Evolutionary conservation across 768 basidiomycete species (phyloP).

Genomic region (Podaxis sp.): DNA sequence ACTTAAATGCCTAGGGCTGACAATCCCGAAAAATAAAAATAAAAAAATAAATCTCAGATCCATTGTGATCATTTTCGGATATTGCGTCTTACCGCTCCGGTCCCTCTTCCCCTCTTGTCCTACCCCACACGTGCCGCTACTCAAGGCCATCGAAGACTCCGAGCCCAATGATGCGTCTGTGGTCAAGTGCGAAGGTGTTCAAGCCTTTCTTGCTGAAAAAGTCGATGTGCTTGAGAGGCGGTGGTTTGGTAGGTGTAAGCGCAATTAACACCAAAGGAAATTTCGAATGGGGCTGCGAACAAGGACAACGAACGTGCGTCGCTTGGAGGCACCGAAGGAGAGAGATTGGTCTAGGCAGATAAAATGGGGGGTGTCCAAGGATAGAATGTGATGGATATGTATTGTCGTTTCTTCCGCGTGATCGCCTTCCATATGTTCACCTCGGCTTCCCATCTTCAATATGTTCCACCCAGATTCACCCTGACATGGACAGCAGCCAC

Average conservation of each 20-base stretch:
- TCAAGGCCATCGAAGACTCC: not conserved
- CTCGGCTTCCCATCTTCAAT: too few relatives aligned
- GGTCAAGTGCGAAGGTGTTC: too few relatives aligned
- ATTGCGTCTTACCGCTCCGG: not conserved
- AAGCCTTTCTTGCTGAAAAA: too few relatives aligned
- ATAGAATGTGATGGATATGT: not conserved
- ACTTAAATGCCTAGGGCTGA: constrained; percentile 5
- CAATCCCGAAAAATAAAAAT: not conserved
- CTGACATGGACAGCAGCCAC: too few relatives aligned
- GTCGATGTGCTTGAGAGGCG: not conserved
- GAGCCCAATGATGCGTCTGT: too few relatives aligned
- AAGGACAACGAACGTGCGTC: constrained; percentile 2
- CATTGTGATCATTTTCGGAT: not conserved
- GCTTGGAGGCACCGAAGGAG: not conserved
- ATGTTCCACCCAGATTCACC: too few relatives aligned
- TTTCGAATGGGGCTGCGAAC: not conserved
- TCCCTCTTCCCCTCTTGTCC: not conserved
- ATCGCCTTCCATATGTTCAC: too few relatives aligned
- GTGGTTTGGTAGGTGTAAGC: not conserved
- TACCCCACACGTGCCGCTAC: not conserved
- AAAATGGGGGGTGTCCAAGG: not conserved
- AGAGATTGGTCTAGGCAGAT: not conserved
- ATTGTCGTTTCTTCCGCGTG: not conserved
- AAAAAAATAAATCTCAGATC: not conserved
- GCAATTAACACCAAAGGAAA: not conserved